Evolutionary conservation across 202 grass and related monocot genomes (phyloP), one percentile per base, ranked within the genome.

Genomic region (Panicum hallii): DNA sequence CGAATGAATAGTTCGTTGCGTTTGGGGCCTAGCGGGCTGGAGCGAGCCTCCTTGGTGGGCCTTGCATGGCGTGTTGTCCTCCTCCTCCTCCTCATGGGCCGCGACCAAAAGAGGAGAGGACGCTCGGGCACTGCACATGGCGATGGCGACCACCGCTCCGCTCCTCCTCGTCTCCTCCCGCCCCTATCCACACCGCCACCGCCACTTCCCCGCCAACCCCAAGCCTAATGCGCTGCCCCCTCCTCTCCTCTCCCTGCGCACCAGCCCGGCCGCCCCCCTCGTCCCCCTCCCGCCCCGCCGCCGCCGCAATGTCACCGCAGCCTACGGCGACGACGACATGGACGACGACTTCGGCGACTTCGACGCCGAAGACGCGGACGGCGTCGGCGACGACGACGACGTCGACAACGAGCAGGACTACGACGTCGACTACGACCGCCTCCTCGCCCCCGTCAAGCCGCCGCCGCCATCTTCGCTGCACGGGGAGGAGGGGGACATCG

Each of bases 331-430:
- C 22, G 90, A 88, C 32, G 26, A 26, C 26, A 26, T 26, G 26
- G 26, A 26, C 26, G 26, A 26, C 26, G 26, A 26, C 26, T 26
- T 26, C 26, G 26, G 1, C 26, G 26, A 26, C 26, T 26, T 26
- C 26, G 26, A 26, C 26, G 26, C 26, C 26, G 26, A 26, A 0
- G 26, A 26, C 26, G 26, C 26, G 26, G 26, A 26, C 26, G 26
- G 26, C 26, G 26, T 26, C 26, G 26, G 26, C 26, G 26, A 26
- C 26, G 26, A 26, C 26, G 90, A 94, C 48, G 93, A 95, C 75
- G 34, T 95, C 15, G 93, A 95, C 61, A 95, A 92, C 80, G 91
- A 95, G 81, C 86, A 91, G 86, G 96, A 99, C 85, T 99, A 99
- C 67, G 96, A 99, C 86, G 26, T 26, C 26, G 26, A 26, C 26